These are phyloP conservation scores for Cryptosporidium viatorum DNA, from an alignment of 169 alveolate genomes.

Conservation along the genomic window DNA sequence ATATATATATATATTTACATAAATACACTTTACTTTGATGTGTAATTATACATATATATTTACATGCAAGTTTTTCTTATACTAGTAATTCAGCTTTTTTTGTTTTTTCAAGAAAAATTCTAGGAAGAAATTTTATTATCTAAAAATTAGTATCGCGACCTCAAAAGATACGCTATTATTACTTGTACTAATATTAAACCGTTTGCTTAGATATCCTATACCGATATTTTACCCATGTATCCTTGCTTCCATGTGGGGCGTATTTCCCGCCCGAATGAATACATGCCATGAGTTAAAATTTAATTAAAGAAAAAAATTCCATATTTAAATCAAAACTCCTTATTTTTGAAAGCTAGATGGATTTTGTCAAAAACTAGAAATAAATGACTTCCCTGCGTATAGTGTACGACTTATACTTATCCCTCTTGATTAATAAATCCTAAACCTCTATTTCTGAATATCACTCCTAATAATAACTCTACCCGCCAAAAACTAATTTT, in stretches of 20 bases:
- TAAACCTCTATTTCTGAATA: too few relatives aligned
- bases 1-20: not conserved
- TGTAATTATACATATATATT: not conserved
- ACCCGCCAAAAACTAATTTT: too few relatives aligned
- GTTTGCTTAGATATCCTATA: conserved; percentile 1
- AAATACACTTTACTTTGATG: not conserved
- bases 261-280: not conserved
- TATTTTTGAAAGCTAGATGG: too few relatives aligned
- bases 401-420: too few relatives aligned
- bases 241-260: conserved; percentile 13
- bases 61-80: not conserved
- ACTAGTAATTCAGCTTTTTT: not conserved
- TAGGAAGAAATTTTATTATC: not conserved
- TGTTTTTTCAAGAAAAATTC: not conserved
- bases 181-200: not conserved
- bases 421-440: too few relatives aligned
- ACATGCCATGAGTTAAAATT: not conserved
- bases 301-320: too few relatives aligned
- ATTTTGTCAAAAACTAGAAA: too few relatives aligned
- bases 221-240: conserved; percentile 15
- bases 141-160: conserved; percentile 13
- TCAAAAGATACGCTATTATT: not conserved
- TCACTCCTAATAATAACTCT: too few relatives aligned
- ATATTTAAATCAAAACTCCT: not conserved
- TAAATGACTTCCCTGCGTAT: too few relatives aligned